Evolutionary conservation across 2,329 filamentous ascomycete genomes (phyloP).

Genomic region (Xylaria sp.): DNA sequence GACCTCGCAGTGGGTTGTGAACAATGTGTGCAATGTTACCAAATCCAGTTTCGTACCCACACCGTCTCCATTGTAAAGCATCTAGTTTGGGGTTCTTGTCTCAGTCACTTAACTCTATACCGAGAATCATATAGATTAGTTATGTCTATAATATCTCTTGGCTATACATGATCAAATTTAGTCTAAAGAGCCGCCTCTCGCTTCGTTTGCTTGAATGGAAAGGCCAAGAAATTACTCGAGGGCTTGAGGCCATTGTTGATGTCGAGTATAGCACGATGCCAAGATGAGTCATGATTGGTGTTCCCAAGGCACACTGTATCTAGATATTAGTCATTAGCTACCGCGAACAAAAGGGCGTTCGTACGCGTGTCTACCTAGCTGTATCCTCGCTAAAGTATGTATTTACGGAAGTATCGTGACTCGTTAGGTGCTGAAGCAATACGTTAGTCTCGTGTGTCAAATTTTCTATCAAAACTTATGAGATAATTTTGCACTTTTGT

Average conservation of each 20-base stretch:
- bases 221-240: background rate
- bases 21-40: constrained; percentile 9
- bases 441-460: constrained; percentile 18
- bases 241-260: background rate
- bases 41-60: constrained; percentile 12
- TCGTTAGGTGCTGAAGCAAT: background rate
- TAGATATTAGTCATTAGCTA: background rate
- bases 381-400: constrained; percentile 11
- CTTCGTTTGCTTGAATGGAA: background rate
- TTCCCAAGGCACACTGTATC: background rate
- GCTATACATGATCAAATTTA: background rate
- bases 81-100: background rate
- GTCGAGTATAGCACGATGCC: background rate
- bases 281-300: constrained; percentile 10
- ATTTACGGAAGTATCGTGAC: background rate
- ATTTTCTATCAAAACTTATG: constrained; percentile 3
- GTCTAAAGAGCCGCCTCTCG: constrained; percentile 10
- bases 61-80: constrained; percentile 1
- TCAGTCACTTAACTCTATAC: background rate
- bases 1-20: constrained; percentile 3
- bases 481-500: background rate
- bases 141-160: constrained; percentile 2
- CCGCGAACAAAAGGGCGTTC: background rate
- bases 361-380: background rate
- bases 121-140: background rate